Base-by-base conservation (phyloP, 208 protist genomes). In the Crithidia brevicula region DNA sequence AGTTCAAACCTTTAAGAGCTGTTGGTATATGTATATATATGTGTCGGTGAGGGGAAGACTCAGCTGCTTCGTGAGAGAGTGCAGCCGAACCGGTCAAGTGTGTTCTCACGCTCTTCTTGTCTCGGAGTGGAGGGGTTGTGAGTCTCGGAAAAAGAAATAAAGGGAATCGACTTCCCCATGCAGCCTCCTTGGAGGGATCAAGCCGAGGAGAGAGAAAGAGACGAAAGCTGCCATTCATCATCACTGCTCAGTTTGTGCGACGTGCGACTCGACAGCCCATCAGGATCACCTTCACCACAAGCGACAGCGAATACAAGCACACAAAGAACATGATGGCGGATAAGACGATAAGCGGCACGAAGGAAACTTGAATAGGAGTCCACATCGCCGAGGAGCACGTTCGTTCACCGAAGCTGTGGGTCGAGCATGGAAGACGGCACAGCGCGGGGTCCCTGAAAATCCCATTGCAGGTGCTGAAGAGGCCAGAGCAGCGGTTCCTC, bases 401-500 rank as follows among this genome's bases (percentile, higher is more conserved):
- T 2, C 5, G 58, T 18, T 52, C 18, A 8, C 15, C 30, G 23
- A 33, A 20, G 16, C 25, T 34, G 36, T 49, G 9, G 2, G 7
- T 13, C 0, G n/a, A 27, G 45, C 38, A 11, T 3, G 0, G 7
- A 3, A 36, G 52, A n/a, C 45, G 7, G 30, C 63, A 69, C 22
- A 59, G 30, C 3, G 15, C 28, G 51, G 1, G 27, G 22, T 38
- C 9, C 40, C 1, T 2, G 15, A 36, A 6, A 25, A 9, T 9
- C 1, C 20, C 0, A 16, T 13, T 27, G 33, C 63, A 69, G 38
- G 25, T 25, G 15, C 7, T 11, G 10, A 30, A 47, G 3, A 40
- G 42, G 23, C 63, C 63, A n/a, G 51, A 46, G 45, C 63, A 69
- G 5, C 10, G 30, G 31, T 69, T n/a, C 18, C 11, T 13, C 30